Evolutionary conservation across 1,139 yeast genomes (phyloP).

Genomic region (Protomyces gravidus): DNA sequence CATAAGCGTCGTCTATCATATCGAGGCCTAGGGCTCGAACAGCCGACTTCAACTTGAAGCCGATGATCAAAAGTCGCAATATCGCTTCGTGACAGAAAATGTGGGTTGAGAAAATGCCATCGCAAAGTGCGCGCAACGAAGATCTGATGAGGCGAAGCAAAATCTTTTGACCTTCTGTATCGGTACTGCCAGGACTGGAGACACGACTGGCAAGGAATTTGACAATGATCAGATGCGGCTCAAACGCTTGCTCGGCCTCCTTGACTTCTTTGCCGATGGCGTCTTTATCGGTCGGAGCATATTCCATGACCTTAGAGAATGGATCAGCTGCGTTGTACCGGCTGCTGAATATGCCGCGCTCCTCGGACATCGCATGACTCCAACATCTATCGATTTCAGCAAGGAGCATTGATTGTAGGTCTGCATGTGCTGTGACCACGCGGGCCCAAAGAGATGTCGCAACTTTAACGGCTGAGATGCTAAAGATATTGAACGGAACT

Average conservation of each 20-base stretch:
- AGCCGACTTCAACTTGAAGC: slow-evolving; percentile 47
- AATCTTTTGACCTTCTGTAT: slow-evolving; percentile 5
- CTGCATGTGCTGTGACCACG: slow-evolving; percentile 63
- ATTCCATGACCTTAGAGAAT: slow-evolving; percentile 75
- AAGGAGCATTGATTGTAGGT: slow-evolving; percentile 56
- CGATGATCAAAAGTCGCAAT: slow-evolving; percentile 67
- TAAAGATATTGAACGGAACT: slow-evolving; percentile 66
- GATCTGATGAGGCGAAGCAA: slow-evolving; percentile 5
- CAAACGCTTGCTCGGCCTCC: slow-evolving; percentile 53
- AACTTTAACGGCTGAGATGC: slow-evolving; percentile 56
- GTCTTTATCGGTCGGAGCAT: slow-evolving; percentile 73
- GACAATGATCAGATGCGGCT: slow-evolving; percentile 68
- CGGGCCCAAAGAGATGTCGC: slow-evolving; percentile 79
- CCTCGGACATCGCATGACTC: slow-evolving; percentile 60
- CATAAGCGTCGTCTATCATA: not conserved
- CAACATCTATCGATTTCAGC: slow-evolving; percentile 65
- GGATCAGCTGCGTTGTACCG: slow-evolving; percentile 56
- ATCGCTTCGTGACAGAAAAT: slow-evolving; percentile 73
- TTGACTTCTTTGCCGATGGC: slow-evolving; percentile 42
- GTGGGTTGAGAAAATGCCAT: slow-evolving; percentile 52
- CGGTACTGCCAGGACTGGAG: slow-evolving; percentile 49
- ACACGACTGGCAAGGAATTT: slow-evolving; percentile 72
- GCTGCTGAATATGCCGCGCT: slow-evolving; percentile 64
- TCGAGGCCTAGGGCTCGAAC: slow-evolving; percentile 4
- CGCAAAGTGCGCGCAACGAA: slow-evolving; percentile 9